Evolutionary conservation across 1,139 yeast genomes (phyloP), one percentile per base, ranked within the genome.

Genomic region (Zygotorulaspora mrakii): DNA sequence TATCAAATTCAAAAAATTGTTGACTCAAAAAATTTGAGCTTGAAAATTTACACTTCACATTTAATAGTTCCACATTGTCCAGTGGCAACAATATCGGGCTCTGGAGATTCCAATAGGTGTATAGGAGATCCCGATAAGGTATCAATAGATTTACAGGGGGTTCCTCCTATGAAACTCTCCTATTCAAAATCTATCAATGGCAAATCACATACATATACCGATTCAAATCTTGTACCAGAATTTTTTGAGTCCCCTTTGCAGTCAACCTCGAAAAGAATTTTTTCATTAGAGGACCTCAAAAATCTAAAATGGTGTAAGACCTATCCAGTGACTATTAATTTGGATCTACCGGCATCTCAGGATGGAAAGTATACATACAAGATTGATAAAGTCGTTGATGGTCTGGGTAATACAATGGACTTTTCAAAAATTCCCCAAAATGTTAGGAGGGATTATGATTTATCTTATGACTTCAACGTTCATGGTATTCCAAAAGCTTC

Each of bases 11-110:
- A 67, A 18, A 72, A 74, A 43, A 91, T 89, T 2, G 60, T 73
- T 10, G 96, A 87, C 54, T 65, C 71, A 3, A 78, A 83, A 26
- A 74, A 76, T 23, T 66, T 83, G 37, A 75, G 74, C 24, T 79
- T 91, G 32, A 72, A 87, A 47, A 70, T 82, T 1, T 76, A 72
- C 48, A 78, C 75, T 43, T 76, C 85, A 0, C 82, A 80, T 41
- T 72, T 87, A 23, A 57, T 82, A 22, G 72, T 91, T 10, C 78
- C 94, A 1, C 62, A 70, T 29, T 91, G 99, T 60, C 99, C 99
- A 1, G 68, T 68, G 13, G 94, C 86, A 0, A 68, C 75, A 3
- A 55, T 66, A 17, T 53, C 59, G 10, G 57, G 63, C 3, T 47
- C 45, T 5, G 55, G 61, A 5, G 52, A 60, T 11, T 55, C 59